phyloP scores from a whole-genome alignment of 208 protist species.

The Trypanosoma conorhini region DNA sequence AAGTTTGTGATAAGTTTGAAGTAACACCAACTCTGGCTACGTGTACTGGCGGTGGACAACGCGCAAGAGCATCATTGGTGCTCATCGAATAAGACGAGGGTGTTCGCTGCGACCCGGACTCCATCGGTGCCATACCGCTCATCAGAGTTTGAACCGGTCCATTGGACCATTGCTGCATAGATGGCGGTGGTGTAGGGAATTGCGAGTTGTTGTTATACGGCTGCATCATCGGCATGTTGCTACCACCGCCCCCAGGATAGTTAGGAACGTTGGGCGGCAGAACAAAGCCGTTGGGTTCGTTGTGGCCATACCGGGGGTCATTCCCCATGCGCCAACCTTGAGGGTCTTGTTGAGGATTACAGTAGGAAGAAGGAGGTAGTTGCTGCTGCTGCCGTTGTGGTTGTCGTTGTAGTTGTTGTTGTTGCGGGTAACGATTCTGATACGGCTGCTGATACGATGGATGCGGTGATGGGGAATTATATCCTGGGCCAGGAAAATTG shows the following conservation, averaged over 20 bases:
- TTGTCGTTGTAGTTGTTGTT: conserved; percentile 4
- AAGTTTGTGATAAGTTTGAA: not conserved
- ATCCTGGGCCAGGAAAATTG: not conserved
- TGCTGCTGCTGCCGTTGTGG: conserved; percentile 1
- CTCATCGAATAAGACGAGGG: conserved; percentile 5
- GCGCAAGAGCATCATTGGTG: not conserved
- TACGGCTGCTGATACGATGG: not conserved
- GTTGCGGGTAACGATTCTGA: conserved; percentile 3
- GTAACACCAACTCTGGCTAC: not conserved
- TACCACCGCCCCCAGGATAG: not conserved
- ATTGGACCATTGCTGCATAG: conserved; percentile 2
- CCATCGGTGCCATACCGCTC: not conserved
- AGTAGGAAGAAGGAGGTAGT: conserved; percentile 5
- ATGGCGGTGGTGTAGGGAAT: not conserved
- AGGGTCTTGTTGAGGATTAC: conserved; percentile 4
- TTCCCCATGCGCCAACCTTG: conserved; percentile 8
- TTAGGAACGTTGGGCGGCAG: not conserved
- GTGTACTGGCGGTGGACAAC: not conserved
- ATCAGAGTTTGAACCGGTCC: not conserved
- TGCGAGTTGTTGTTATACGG: conserved; percentile 4
- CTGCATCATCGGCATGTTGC: conserved; percentile 3
- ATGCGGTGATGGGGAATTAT: not conserved
- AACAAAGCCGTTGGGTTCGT: conserved; percentile 10
- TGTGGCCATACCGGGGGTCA: conserved; percentile 1
- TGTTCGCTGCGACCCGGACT: not conserved